A percentile compares a stretch with the other conserved stretches of the same genome.
These are phyloP conservation scores for Mychonastes homosphaera DNA, from an alignment of 139 green algal genomes.

Conservation along the genomic window DNA sequence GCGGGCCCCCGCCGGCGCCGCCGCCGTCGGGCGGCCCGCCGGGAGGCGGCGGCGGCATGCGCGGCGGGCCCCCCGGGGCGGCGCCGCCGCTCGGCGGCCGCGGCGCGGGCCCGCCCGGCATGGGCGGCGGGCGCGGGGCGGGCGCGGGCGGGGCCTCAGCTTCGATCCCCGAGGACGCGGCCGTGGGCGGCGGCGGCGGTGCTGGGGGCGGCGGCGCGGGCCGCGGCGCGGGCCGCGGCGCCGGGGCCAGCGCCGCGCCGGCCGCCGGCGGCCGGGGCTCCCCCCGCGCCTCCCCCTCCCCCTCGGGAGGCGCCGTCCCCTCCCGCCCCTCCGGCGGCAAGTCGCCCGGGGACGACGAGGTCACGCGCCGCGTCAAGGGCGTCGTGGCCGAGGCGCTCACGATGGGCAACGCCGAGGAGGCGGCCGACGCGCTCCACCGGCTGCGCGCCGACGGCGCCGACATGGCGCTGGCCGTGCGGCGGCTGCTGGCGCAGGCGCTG, in stretches of 20 bases:
- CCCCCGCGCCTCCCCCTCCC: not conserved
- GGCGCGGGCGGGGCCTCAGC: too few relatives aligned
- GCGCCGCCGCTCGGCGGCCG: not conserved
- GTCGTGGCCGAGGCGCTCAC: slow-evolving; percentile 9
- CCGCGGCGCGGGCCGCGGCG: slow-evolving; percentile 8
- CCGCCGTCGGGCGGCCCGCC: not conserved
- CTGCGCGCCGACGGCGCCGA: too few relatives aligned
- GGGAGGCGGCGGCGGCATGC: not conserved
- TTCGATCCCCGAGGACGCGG: too few relatives aligned
- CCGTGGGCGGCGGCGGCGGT: too few relatives aligned
- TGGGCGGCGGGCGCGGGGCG: not conserved
- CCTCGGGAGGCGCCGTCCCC: not conserved
- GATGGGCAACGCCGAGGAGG: slow-evolving; percentile 25
- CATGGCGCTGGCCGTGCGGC: too few relatives aligned
- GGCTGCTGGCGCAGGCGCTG: slow-evolving; percentile 13
- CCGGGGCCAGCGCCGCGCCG: not conserved
- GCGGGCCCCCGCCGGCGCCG: not conserved
- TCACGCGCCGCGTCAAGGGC: slow-evolving; percentile 3
- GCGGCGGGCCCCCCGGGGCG: not conserved
- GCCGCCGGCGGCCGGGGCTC: not conserved
- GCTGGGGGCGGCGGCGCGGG: too few relatives aligned
- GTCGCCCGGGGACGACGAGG: slow-evolving; percentile 4
- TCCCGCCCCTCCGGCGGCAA: not conserved
- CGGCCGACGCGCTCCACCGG: slow-evolving; percentile 17
- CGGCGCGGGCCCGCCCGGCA: not conserved